A percentile compares a stretch with the other conserved stretches of the same genome.
phyloP scores from a whole-genome alignment of 1,284 basidiomycete species.

The Salmacisia buchloeana region DNA sequence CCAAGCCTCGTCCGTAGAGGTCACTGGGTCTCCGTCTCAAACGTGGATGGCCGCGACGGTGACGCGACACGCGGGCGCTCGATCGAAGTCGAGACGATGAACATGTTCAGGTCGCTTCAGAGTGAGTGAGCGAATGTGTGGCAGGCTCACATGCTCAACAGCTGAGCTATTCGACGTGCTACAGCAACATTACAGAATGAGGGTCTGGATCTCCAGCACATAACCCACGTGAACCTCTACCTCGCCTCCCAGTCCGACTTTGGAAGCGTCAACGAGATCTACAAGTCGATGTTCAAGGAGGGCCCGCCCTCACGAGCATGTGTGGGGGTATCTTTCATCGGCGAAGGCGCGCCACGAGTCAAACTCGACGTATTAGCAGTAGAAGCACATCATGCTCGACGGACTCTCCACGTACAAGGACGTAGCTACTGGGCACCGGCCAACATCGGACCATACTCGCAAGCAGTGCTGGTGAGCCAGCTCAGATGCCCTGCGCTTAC shows the following conservation, averaged over 20 bases:
- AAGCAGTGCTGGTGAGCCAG: slow-evolving; percentile 71
- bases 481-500: too few species aligned
- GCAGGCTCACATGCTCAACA: not conserved
- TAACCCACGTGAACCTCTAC: slow-evolving; percentile 72
- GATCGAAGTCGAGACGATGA: not conserved
- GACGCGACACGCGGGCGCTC: not conserved
- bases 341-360: not conserved
- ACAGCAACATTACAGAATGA: not conserved
- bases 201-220: slow-evolving; percentile 3
- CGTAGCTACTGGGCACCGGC: slow-evolving; percentile 98
- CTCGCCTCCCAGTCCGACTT: slow-evolving; percentile 57
- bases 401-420: slow-evolving; percentile 83
- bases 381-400: slow-evolving; percentile 25
- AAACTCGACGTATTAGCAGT: not conserved
- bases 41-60: not conserved
- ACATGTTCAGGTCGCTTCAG: not conserved
- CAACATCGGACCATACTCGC: slow-evolving; percentile 97
- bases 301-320: slow-evolving; percentile 91
- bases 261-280: slow-evolving; percentile 55
- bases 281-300: slow-evolving; percentile 74
- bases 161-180: not conserved
- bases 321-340: slow-evolving; percentile 57
- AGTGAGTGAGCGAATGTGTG: not conserved
- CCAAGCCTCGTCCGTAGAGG: not conserved
- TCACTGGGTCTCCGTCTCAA: not conserved